phyloP scores from a whole-genome alignment of 2,329 filamentous ascomycete genomes.

The Cladosporium sp. region DNA sequence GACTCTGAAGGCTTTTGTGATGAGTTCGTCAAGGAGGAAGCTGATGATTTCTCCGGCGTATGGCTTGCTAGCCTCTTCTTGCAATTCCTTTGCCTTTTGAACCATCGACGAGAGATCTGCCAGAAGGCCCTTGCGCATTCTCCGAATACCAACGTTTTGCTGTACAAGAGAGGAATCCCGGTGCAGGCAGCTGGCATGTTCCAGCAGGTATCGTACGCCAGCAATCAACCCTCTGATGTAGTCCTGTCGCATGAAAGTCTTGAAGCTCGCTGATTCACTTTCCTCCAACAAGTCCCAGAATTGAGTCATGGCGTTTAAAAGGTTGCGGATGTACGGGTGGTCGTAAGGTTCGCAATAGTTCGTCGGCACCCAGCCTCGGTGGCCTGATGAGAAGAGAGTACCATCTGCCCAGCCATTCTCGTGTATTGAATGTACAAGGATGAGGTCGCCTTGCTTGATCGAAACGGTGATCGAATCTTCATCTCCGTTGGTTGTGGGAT shows the following conservation, averaged over 20 bases:
- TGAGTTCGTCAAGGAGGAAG: slow-evolving; percentile 83
- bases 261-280: slow-evolving; percentile 58
- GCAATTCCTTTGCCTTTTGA: slow-evolving; percentile 79
- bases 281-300: slow-evolving; percentile 88
- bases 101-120: slow-evolving; percentile 87
- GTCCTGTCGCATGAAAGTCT: slow-evolving; percentile 83
- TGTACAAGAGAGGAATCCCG: slow-evolving; percentile 73
- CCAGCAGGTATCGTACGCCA: slow-evolving; percentile 82
- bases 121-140: slow-evolving; percentile 78
- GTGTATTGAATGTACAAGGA: slow-evolving; percentile 92
- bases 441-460: slow-evolving; percentile 83
- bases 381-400: slow-evolving; percentile 78
- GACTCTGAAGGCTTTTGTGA: slow-evolving; percentile 88
- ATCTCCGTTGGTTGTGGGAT: slow-evolving; percentile 69
- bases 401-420: slow-evolving; percentile 98
- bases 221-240: slow-evolving; percentile 93
- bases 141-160: slow-evolving; percentile 68
- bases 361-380: slow-evolving; percentile 90
- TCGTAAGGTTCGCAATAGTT: slow-evolving; percentile 98
- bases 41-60: slow-evolving; percentile 57
- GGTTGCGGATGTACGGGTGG: slow-evolving; percentile 75
- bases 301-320: slow-evolving; percentile 80
- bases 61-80: slow-evolving; percentile 60
- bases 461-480: slow-evolving; percentile 66
- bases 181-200: slow-evolving; percentile 81